Evolutionary conservation across 2,329 filamentous ascomycete species (phyloP).

Genomic region (Aspergillus sergii): DNA sequence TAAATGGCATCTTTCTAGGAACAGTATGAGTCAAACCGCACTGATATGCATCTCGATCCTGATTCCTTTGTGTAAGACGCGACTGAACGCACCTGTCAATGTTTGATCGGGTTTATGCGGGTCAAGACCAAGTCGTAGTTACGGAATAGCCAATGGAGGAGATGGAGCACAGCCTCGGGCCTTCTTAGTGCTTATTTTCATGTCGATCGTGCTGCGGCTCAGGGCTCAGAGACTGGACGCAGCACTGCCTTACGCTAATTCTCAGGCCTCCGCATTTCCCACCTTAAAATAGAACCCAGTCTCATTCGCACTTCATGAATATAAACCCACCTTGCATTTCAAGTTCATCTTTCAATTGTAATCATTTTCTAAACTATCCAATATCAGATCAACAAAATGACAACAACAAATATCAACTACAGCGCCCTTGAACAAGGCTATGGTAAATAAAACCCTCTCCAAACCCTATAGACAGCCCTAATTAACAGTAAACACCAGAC

Average conservation of each 20-base stretch:
- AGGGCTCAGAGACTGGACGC: neutral
- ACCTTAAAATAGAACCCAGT: neutral
- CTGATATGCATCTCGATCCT: too few relatives aligned
- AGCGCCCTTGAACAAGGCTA: slow-evolving; percentile 1
- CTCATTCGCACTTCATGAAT: neutral
- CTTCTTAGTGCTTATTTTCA: neutral
- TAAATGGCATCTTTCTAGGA: too few relatives aligned
- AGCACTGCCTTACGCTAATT: neutral
- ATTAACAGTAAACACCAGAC: neutral
- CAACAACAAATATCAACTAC: neutral
- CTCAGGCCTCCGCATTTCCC: neutral
- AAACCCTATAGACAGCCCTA: neutral
- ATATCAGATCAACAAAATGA: neutral
- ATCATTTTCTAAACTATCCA: too few relatives aligned
- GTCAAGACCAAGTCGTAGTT: neutral
- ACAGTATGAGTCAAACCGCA: too few relatives aligned
- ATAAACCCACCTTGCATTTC: neutral
- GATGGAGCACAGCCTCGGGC: neutral
- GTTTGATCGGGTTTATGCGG: neutral
- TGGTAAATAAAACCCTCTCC: neutral
- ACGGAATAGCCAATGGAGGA: neutral
- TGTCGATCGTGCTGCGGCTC: neutral
- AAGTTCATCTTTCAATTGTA: too few relatives aligned
- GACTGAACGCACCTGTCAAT: neutral
- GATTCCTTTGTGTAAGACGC: neutral